Evolutionary conservation across 2,329 filamentous ascomycete genomes (phyloP).

Genomic region (Dothiorella sarmentorum): DNA sequence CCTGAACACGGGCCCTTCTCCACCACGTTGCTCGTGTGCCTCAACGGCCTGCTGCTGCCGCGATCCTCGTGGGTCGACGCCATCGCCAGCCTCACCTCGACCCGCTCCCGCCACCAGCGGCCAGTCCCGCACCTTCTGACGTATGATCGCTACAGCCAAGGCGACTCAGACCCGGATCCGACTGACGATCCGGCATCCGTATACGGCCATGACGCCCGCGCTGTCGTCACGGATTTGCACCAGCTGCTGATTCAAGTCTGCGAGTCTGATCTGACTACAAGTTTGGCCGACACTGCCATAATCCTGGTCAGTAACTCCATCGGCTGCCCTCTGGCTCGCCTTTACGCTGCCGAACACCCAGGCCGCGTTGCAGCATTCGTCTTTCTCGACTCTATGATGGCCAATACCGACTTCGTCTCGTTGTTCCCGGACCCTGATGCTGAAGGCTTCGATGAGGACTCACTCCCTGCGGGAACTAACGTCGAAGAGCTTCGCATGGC

Average conservation of each 20-base stretch:
- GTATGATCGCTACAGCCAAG: conserved; percentile 60
- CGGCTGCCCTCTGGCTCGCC: conserved; percentile 51
- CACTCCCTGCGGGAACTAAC: conserved; percentile 41
- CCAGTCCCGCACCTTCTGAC: conserved; percentile 46
- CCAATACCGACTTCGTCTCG: conserved; percentile 55
- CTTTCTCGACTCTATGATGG: conserved; percentile 57
- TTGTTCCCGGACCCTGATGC: conserved; percentile 55
- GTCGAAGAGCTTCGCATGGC: conserved; percentile 35
- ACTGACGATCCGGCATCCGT: conserved; percentile 27
- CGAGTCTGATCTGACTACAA: conserved; percentile 31
- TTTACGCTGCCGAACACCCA: conserved; percentile 50
- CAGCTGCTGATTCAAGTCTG: conserved; percentile 43
- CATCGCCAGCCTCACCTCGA: conserved; percentile 32
- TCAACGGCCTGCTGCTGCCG: conserved; percentile 44
- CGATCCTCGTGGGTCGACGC: conserved; percentile 38
- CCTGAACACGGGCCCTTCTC: conserved; percentile 27
- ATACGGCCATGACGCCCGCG: conserved; percentile 49
- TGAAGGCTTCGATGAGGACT: conserved; percentile 40
- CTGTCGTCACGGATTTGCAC: conserved; percentile 45
- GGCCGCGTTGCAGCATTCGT: conserved; percentile 46
- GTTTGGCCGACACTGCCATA: conserved; percentile 33
- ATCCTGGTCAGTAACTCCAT: conserved; percentile 54
- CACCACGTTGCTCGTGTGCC: conserved; percentile 41
- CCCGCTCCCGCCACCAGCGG: conserved; percentile 24
- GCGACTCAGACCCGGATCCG: conserved; percentile 48